phyloP scores from a whole-genome alignment of 106 monocot species.

The Dendrobium officinale region DNA sequence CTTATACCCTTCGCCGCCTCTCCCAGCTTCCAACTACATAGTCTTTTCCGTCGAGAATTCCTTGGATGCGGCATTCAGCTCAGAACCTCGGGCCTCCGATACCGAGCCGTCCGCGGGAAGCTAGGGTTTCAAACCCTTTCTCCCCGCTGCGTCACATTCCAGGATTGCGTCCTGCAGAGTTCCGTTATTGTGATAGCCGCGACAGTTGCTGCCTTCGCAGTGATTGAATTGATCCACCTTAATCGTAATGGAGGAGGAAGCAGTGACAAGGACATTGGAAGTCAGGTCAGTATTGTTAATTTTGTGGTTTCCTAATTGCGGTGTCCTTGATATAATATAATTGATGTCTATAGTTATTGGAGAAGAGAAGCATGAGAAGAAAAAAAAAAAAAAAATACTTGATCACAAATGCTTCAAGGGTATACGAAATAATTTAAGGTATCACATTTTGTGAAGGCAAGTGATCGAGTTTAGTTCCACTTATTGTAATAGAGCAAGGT shows the following conservation, averaged over 20 bases:
- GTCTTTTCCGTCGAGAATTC: conserved; percentile 12
- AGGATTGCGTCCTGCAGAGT: not conserved
- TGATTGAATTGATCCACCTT: conserved; percentile 2
- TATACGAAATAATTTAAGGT: not conserved
- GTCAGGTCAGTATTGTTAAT: not conserved
- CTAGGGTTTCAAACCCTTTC: not conserved
- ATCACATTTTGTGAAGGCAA: not conserved
- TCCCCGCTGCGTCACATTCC: conserved; percentile 11
- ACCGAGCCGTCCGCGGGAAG: conserved; percentile 2
- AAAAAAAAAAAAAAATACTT: too few species aligned
- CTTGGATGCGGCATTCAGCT: conserved; percentile 18
- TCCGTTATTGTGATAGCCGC: conserved; percentile 17
- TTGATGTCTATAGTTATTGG: not conserved
- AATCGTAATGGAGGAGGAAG: not conserved
- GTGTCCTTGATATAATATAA: too few species aligned
- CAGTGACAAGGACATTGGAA: not conserved
- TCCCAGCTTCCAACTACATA: conserved; percentile 4
- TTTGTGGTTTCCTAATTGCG: too few species aligned
- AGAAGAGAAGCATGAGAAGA: not conserved
- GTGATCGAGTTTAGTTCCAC: not conserved
- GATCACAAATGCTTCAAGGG: not conserved
- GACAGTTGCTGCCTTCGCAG: conserved; percentile 9
- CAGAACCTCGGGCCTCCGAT: conserved; percentile 13
- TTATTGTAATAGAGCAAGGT: too few species aligned
- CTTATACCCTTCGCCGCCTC: conserved; percentile 7